phyloP scores from a whole-genome alignment of 2,329 filamentous ascomycete genomes.

The Hypoxylon sp. region DNA sequence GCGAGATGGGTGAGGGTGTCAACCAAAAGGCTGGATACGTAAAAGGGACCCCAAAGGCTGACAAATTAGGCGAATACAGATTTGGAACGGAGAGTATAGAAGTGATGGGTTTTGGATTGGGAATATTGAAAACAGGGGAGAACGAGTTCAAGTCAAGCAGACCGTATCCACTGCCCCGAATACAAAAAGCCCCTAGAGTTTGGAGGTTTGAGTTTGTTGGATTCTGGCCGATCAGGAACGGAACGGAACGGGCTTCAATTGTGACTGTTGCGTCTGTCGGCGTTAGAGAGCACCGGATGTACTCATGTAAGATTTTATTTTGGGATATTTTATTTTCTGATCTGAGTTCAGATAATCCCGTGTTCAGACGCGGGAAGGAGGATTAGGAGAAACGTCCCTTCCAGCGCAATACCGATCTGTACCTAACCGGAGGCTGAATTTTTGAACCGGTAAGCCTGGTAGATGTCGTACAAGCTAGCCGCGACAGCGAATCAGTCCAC shows the following conservation, averaged over 20 bases:
- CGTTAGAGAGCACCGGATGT: slow-evolving; percentile 19
- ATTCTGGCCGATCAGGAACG: slow-evolving; percentile 17
- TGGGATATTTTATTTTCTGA: slow-evolving; percentile 5
- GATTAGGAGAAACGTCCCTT: slow-evolving; percentile 26
- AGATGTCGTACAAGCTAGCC: slow-evolving; percentile 29
- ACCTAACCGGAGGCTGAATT: slow-evolving; percentile 43
- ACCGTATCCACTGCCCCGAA: slow-evolving; percentile 34
- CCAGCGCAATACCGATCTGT: slow-evolving; percentile 27
- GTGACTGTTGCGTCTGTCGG: slow-evolving; percentile 13
- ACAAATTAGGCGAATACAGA: slow-evolving; percentile 25
- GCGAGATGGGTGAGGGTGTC: slow-evolving; percentile 6
- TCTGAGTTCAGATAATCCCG: slow-evolving; percentile 15
- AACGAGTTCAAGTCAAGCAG: slow-evolving; percentile 10
- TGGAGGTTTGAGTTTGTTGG: slow-evolving; percentile 28
- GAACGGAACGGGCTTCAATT: slow-evolving; percentile 18
- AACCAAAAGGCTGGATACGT: slow-evolving; percentile 7
- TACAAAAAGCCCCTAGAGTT: slow-evolving; percentile 32
- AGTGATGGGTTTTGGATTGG: slow-evolving; percentile 29
- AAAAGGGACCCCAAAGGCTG: slow-evolving; percentile 11
- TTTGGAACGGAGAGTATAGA: slow-evolving; percentile 22
- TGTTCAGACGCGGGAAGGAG: slow-evolving; percentile 25
- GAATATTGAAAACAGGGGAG: slow-evolving; percentile 34
- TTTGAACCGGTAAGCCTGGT: slow-evolving; percentile 39
- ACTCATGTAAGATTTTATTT: slow-evolving; percentile 15
- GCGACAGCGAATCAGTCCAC: slow-evolving; percentile 36